Base-by-base conservation (phyloP, 352 stramenopile species). In the Globisporangium lucens region DNA sequence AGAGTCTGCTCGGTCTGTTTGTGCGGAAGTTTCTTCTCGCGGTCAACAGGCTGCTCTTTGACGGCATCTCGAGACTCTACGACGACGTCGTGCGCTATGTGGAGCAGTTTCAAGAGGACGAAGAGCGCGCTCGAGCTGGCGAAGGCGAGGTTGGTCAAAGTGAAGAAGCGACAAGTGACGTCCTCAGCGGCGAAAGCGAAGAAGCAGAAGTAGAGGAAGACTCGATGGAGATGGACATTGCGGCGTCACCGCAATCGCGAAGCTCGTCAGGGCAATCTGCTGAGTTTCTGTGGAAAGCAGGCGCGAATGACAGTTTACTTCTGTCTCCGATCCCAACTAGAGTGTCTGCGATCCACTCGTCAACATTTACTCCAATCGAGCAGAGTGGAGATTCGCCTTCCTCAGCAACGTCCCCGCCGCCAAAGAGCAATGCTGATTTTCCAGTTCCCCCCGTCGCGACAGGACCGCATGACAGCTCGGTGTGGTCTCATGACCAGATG, bases 21-120 rank as follows among this genome's bases (percentile, higher is more conserved):
- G 80, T 93, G 56, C 83, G 85, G 27, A 79, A 74, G 51, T 89
- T 93, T 59, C 71, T 90, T n/a, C 56, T 93, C 35, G 71, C 73
- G 1, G 69, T 87, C 17, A 84, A 89, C 55, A 72, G 82, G 0
- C 47, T 87, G 43, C 58, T 93, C 46, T 93, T 93, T 29, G 85
- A 93, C 29, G 83, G 85, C 4, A 67, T 93, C n/a, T 88, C 82
- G 33, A 70, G 75, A 29, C 72, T 91, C 35, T 91, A 80, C 51
- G 85, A 93, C 17, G 77, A 90, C 43, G 75, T 92, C 27, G 61
- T 71, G 61, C 68, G 73, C 33, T 93, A 91, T 72, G 33, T 85
- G 7, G 66, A 80, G 35, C 67, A 76, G 29, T 86, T 86, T 53
- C 71, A 68, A 63, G 68, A 78, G 15, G 75, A 86, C 30, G 61